These are phyloP conservation scores for Dissoconium aciculare DNA, from an alignment of 2,329 filamentous ascomycete genomes.

Conservation along the genomic window DNA sequence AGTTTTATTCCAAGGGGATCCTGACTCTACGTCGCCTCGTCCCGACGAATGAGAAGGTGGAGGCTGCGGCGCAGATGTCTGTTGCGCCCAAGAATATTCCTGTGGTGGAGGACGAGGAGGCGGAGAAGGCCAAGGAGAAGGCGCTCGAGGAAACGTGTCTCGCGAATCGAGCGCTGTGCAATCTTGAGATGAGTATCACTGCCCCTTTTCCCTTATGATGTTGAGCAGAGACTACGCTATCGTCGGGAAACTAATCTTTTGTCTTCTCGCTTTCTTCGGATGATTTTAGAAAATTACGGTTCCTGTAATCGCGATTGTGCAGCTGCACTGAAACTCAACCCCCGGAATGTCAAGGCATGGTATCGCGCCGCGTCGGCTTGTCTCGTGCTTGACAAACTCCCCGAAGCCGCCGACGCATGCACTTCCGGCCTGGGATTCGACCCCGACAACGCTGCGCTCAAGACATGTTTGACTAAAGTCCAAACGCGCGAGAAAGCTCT, in stretches of 20 bases:
- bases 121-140: slow-evolving; percentile 45
- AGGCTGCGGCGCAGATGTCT: background rate
- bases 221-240: too few species aligned
- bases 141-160: slow-evolving; percentile 60
- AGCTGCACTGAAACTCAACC: slow-evolving; percentile 62
- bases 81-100: too few species aligned
- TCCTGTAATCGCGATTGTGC: slow-evolving; percentile 76
- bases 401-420: slow-evolving; percentile 69
- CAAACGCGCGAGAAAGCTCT: slow-evolving; percentile 41
- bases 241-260: too few species aligned
- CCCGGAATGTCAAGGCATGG: slow-evolving; percentile 72
- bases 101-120: slow-evolving; percentile 42
- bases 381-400: slow-evolving; percentile 60
- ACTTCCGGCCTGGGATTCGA: slow-evolving; percentile 60
- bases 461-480: slow-evolving; percentile 48
- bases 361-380: slow-evolving; percentile 73
- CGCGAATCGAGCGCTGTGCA: slow-evolving; percentile 78
- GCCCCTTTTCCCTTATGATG: slow-evolving; percentile 5
- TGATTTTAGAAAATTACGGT: slow-evolving; percentile 77
- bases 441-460: slow-evolving; percentile 50
- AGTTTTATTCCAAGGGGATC: slow-evolving; percentile 85
- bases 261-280: too few species aligned
- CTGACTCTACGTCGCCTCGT: slow-evolving; percentile 39
- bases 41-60: slow-evolving; percentile 7
- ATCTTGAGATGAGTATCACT: slow-evolving; percentile 57